A percentile compares a stretch with the other conserved stretches of the same genome.
These are phyloP conservation scores for Penicillium oxalicum DNA, from an alignment of 2,329 filamentous ascomycete species.

Conservation along the genomic window DNA sequence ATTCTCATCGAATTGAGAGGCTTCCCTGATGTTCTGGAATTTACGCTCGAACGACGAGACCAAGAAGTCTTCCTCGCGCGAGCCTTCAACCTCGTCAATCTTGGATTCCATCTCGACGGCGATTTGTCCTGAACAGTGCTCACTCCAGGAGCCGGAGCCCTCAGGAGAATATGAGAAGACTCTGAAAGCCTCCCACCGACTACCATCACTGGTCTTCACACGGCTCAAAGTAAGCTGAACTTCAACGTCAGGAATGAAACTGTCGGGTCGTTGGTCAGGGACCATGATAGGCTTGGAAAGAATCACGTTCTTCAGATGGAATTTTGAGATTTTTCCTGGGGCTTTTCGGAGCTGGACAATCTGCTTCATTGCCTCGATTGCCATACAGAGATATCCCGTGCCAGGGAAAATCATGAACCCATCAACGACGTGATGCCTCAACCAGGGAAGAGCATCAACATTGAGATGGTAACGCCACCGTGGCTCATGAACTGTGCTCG, in stretches of 20 bases:
- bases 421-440: constrained; percentile 2
- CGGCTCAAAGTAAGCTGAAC: not conserved
- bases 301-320: not conserved
- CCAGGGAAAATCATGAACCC: constrained; percentile 1
- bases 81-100: constrained; percentile 1
- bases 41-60: not conserved
- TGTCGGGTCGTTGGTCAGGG: not conserved
- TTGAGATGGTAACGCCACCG: constrained; percentile 1
- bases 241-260: not conserved
- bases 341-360: not conserved
- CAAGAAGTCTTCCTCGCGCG: not conserved
- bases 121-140: not conserved
- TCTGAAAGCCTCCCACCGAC: not conserved
- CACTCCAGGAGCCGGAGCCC: not conserved
- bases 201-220: not conserved
- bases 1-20: not conserved
- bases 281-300: not conserved
- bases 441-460: not conserved
- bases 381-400: constrained; percentile 3
- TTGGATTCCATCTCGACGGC: not conserved
- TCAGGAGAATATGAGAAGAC: not conserved
- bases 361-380: constrained; percentile 4
- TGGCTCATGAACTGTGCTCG: not conserved
- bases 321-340: not conserved
- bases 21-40: not conserved